Percentiles rank a stretch among this genome's conserved stretches.
These are phyloP conservation scores for Aspergillus spinulosporus DNA, from an alignment of 2,329 filamentous ascomycete genomes.

Conservation along the genomic window DNA sequence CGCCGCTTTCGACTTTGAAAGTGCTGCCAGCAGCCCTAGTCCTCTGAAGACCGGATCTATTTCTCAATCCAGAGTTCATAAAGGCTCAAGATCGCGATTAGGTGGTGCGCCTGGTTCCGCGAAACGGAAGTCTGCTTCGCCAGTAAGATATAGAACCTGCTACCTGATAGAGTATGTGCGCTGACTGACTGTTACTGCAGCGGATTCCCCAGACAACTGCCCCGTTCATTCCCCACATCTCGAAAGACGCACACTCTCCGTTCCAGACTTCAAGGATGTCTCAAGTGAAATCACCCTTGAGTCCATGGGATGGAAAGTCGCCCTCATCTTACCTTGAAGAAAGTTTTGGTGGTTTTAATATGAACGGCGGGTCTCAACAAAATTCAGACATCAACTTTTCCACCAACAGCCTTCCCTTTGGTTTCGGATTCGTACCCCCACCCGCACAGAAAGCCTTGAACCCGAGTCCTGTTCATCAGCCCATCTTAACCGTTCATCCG, in stretches of 20 bases:
- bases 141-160: conserved; percentile 28
- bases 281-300: conserved; percentile 35
- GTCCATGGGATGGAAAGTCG: conserved; percentile 44
- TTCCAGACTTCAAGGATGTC: conserved; percentile 34
- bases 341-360: conserved; percentile 47
- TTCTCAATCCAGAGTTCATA: conserved; percentile 26
- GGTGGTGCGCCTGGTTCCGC: conserved; percentile 29
- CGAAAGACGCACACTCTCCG: conserved; percentile 39
- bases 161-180: background rate
- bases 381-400: conserved; percentile 42
- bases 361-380: conserved; percentile 46
- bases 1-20: conserved; percentile 51
- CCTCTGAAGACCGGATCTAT: conserved; percentile 36
- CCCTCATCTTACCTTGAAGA: conserved; percentile 48
- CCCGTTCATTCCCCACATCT: conserved; percentile 37
- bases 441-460: conserved; percentile 30
- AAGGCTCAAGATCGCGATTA: conserved; percentile 28
- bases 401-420: conserved; percentile 36
- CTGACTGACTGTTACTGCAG: conserved; percentile 15
- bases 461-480: conserved; percentile 37
- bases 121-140: conserved; percentile 27
- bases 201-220: conserved; percentile 28
- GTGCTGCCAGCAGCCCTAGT: conserved; percentile 49
- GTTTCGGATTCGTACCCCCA: conserved; percentile 38
- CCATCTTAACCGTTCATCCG: conserved; percentile 61